Base-by-base conservation (phyloP, 495 filamentous ascomycete genomes). In the Articulospora tetracladia region DNA sequence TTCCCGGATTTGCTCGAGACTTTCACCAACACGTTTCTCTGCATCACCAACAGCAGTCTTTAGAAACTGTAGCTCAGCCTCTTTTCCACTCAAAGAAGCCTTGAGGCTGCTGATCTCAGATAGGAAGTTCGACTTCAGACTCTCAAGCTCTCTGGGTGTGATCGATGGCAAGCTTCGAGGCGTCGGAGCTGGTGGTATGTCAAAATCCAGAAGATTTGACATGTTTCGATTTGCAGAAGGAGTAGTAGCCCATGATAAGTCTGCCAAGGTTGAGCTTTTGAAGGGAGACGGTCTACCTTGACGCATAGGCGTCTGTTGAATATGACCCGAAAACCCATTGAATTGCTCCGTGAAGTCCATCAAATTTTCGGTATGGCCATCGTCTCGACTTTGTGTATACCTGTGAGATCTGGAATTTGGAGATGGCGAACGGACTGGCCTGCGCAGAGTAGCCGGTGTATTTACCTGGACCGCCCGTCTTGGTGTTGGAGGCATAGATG, bases 31-130 rank as follows among this genome's bases (percentile, higher is more conserved):
- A n/a, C 93, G 85, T 65, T 89, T 84, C 73, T 98, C 94, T 1
- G 95, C 92, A 70, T 97, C 91, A 19, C 80, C 79, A 46, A 98
- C 85, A 12, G 95, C 91, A 36, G 85, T 83, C 68, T 95, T 96
- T 34, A 98, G 83, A 57, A 85, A 89, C 15, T 81, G 74, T 50
- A 93, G 89, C 67, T 98, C 92, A 13, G 92, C 93, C 67, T 98
- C 93, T 65, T 90, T 92, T 34, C 94, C 94, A 58, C 83, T 89
- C 11, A 98, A 83, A 19, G 88, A 90, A 3, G 95, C 95, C 62
- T 88, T 93, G 30, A 98, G 82, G 22, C 88, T 90, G 51, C 87
- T 92, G 54, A 98, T 92, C 69, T 98, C 89, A 3, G 92, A 93
- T 47, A 91, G 81, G 68, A 95, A 95, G 1, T 77, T 77, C 0